Percentiles rank a stretch among this genome's conserved stretches.
Evolutionary conservation across 2,329 filamentous ascomycete genomes (phyloP).

Genomic region (Scorias spongiosa): DNA sequence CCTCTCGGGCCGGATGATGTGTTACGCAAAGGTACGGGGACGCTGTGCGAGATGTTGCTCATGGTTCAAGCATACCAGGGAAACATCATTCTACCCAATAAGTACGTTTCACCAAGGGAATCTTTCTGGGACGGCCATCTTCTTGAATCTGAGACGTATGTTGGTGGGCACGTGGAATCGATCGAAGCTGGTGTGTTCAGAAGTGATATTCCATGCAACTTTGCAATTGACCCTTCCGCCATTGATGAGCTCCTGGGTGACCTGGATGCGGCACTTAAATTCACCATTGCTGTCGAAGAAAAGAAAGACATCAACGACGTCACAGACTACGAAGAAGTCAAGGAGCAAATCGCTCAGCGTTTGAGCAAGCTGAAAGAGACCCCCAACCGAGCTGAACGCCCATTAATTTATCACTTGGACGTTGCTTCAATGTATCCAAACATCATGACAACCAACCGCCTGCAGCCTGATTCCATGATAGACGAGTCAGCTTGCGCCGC

Average conservation of each 20-base stretch:
- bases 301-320: conserved; percentile 38
- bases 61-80: conserved; percentile 97
- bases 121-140: conserved; percentile 94
- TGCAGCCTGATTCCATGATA: conserved; percentile 99
- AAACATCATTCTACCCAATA: conserved; percentile 87
- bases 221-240: conserved; percentile 73
- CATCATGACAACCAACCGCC: conserved; percentile 97
- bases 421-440: conserved; percentile 99
- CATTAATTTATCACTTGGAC: conserved; percentile 93
- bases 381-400: conserved; percentile 70
- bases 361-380: conserved; percentile 61
- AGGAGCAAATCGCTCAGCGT: conserved; percentile 59
- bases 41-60: conserved; percentile 96
- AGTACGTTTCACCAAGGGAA: conserved; percentile 80
- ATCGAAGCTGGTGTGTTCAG: conserved; percentile 96
- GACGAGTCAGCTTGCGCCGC: conserved; percentile 89
- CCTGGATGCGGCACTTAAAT: conserved; percentile 75
- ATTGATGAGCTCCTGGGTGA: conserved; percentile 80
- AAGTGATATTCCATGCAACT: conserved; percentile 88
- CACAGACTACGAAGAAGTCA: conserved; percentile 46
- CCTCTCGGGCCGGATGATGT: conserved; percentile 87
- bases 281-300: conserved; percentile 47
- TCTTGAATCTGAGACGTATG: conserved; percentile 92
- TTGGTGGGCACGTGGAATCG: conserved; percentile 96
- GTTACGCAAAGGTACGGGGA: conserved; percentile 88